These are phyloP conservation scores for Myxozyma kluyveri DNA, from an alignment of 805 yeast species.

Conservation along the genomic window DNA sequence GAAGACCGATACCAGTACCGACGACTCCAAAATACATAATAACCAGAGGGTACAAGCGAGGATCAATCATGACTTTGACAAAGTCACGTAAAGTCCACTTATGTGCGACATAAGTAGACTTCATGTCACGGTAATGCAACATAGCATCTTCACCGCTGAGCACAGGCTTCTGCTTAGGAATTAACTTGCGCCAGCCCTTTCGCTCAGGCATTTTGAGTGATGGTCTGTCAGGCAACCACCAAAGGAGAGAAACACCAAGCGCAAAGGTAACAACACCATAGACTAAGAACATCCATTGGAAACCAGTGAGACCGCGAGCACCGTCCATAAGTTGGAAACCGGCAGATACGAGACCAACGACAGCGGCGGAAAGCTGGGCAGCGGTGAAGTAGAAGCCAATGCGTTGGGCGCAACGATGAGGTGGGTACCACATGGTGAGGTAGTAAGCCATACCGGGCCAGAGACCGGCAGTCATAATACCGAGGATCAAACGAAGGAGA, in stretches of 20 bases:
- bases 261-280: slow-evolving; percentile 69
- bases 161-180: slow-evolving; percentile 41
- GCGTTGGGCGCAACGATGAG: slow-evolving; percentile 68
- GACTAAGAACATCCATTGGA: slow-evolving; percentile 81
- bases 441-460: slow-evolving; percentile 82
- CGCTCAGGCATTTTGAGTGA: slow-evolving; percentile 21
- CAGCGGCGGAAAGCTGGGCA: slow-evolving; percentile 88
- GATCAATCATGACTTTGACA: slow-evolving; percentile 53
- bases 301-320: slow-evolving; percentile 66
- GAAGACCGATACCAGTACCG: slow-evolving; percentile 85
- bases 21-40: slow-evolving; percentile 92
- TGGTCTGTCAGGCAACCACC: slow-evolving; percentile 90
- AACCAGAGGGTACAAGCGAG: slow-evolving; percentile 73
- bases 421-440: slow-evolving; percentile 80
- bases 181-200: slow-evolving; percentile 24
- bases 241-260: slow-evolving; percentile 60
- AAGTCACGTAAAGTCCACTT: slow-evolving; percentile 64
- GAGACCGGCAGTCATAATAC: slow-evolving; percentile 66
- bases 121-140: slow-evolving; percentile 46
- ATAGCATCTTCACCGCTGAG: slow-evolving; percentile 52
- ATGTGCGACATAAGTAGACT: slow-evolving; percentile 30
- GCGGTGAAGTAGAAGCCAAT: slow-evolving; percentile 90
- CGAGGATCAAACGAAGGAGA: slow-evolving; percentile 65
- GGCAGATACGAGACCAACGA: slow-evolving; percentile 80
- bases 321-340: slow-evolving; percentile 85